Percentiles rank a stretch among this genome's conserved stretches.
phyloP scores from a whole-genome alignment of 805 yeast species.

The Saccharomycopsis sp. region DNA sequence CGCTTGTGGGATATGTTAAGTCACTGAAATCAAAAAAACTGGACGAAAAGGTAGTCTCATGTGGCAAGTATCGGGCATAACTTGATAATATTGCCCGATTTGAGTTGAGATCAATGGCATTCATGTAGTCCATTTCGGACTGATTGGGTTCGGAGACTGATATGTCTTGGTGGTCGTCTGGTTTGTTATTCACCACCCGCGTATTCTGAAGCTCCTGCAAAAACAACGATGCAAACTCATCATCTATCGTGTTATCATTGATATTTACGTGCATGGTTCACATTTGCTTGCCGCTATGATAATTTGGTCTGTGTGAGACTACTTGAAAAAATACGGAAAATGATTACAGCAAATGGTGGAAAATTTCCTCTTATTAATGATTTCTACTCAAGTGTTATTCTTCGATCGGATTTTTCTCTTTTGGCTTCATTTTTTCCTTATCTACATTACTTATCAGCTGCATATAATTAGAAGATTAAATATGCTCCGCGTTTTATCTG shows the following conservation, averaged over 20 bases:
- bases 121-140: constrained; percentile 9
- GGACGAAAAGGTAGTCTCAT: constrained; percentile 9
- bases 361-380: not conserved
- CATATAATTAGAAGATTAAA: not conserved
- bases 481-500: not conserved
- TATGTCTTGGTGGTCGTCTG: not conserved
- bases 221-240: constrained; percentile 21
- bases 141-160: not conserved
- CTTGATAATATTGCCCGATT: constrained; percentile 4
- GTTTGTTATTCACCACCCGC: not conserved
- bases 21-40: constrained; percentile 9
- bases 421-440: not conserved
- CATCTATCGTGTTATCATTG: constrained; percentile 14
- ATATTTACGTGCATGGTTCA: constrained; percentile 4
- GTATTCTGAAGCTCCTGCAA: constrained; percentile 18
- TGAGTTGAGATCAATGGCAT: constrained; percentile 1
- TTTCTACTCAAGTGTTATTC: not conserved
- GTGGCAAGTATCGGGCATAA: constrained; percentile 15
- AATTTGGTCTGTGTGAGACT: too few species aligned
- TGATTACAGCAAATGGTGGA: not conserved
- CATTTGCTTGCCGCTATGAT: too few species aligned
- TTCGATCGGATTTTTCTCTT: not conserved
- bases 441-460: not conserved
- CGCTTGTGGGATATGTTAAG: not conserved
- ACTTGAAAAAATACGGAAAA: too few species aligned